Evolutionary conservation across 2,329 filamentous ascomycete species (phyloP), one percentile per base, ranked within the genome.

Genomic region (Alternaria infectoria): DNA sequence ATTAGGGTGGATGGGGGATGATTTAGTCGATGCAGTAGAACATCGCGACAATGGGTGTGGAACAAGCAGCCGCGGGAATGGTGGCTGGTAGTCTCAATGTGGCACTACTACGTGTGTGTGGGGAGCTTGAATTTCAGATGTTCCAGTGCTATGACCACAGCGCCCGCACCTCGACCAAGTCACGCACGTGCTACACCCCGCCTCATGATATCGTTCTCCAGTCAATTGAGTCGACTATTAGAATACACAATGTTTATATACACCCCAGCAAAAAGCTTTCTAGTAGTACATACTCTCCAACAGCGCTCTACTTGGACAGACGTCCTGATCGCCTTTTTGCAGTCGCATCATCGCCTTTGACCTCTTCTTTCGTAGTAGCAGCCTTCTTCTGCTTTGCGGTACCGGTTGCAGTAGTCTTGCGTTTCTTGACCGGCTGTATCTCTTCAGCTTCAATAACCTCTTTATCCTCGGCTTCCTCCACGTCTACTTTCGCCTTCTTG

Each of bases 111-210:
- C 69, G 68, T 64, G 55, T 72, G 74, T 75, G 74, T 75, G 74
- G 72, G 74, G 70, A 77, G 74, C 75, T 74, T 59, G 64, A 68
- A 75, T 75, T 67, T 76, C 76, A 71, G 45, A 72, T 68, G 67
- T 69, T 66, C 60, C 66, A 70, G 66, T 67, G 65, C 62, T 67
- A 67, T 61, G 70, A 72, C 60, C 67, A 67, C 70, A 66, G 67
- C 65, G 49, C 55, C 56, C 55, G 59, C 54, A 55, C 47, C 45
- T 54, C 43, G 23, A 49, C 30, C 43, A 44, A 21, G 55, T 47
- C 46, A 40, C 58, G 67, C 72, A 73, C 71, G 72, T 74, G 72
- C 70, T 44, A 36, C 54, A 61, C 54, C 47, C 52, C 57, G 23
- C 54, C 36, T 36, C 11, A 64, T 32, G 40, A 13, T 32, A 12